Evolutionary conservation across 2,329 filamentous ascomycete species (phyloP), one percentile per base, ranked within the genome.

Genomic region (Aspergillus piperis): DNA sequence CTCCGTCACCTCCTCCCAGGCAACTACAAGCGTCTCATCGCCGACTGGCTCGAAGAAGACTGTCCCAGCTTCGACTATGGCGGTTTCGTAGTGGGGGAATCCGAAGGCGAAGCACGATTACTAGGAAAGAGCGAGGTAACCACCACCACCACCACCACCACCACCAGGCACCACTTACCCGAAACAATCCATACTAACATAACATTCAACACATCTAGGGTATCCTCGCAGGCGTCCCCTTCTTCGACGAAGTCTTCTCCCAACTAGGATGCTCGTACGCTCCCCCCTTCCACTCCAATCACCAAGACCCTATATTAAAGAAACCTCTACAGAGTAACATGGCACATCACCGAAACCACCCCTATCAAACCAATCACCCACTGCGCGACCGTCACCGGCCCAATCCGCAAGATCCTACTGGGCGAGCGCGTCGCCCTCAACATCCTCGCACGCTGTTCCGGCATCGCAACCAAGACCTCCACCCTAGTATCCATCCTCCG

Each of bases 31-130:
- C 84, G 88, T 53, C 85, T 88, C 66, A 86, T 97, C 64, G 85
- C 88, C 23, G 80, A 85, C 70, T 99, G 95, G 95, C 89, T 97
- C 13, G 90, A 92, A 71, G 95, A 99, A 79, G 95, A 99, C 80
- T 96, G 92, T 3, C 95, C 95, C 4, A 95, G 91, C 56, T 94
- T 96, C 78, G 95, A 99, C 82, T 97, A 96, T 75, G 95, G 91
- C 71, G 95, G 95, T 62, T 99, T 96, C 77, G 95, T 99, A 6
- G 95, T 99, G 23, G 95, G 95, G 54, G 78, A 81, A 63, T 74
- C 75, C 6, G 68, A 73, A 5, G 73, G 74, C 4, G 77, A 79
- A 64, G 78, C 79, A n/a, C 70, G 68, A 65, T 68, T 88, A 19
- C 73, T 88, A 21, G 86, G 85, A 2, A 88, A 88, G 72, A 83